Evolutionary conservation across 2,329 filamentous ascomycete species (phyloP).

Genomic region (Colletotrichum lupini): DNA sequence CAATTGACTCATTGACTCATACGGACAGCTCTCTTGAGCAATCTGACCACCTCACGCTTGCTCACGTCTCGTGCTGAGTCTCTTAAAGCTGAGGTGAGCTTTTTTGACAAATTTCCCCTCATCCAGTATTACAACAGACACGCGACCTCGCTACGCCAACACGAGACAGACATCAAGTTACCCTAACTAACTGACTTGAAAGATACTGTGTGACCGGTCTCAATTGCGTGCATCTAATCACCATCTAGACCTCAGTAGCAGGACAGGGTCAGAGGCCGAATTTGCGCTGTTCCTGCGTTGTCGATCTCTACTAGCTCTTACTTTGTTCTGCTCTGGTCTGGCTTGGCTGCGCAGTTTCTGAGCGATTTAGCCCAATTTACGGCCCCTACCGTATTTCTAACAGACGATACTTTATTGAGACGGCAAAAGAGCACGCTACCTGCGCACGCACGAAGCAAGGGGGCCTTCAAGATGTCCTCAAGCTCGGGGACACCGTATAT

Average conservation of each 20-base stretch:
- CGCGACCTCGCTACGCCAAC: neutral
- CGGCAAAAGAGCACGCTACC: neutral
- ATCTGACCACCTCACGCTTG: neutral
- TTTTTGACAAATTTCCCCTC: slow-evolving; percentile 19
- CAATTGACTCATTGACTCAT: slow-evolving; percentile 8
- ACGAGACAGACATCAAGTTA: neutral
- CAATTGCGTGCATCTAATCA: neutral
- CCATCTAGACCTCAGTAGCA: neutral
- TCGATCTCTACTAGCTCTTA: slow-evolving; percentile 17
- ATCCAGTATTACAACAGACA: neutral
- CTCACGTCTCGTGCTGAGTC: neutral
- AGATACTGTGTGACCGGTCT: neutral
- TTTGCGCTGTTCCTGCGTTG: slow-evolving; percentile 8
- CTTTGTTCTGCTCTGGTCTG: neutral
- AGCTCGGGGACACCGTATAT: slow-evolving; percentile 41
- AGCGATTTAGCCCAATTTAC: neutral
- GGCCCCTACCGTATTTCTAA: neutral
- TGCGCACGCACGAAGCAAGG: neutral
- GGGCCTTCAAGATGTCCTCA: slow-evolving; percentile 21
- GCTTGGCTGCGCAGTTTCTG: neutral
- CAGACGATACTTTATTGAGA: neutral
- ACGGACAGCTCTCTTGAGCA: neutral
- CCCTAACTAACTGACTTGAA: neutral
- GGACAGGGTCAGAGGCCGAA: neutral
- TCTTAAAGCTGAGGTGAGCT: slow-evolving; percentile 25